Base-by-base conservation (phyloP, 75 land plant genomes). In the Larix kaempferi region DNA sequence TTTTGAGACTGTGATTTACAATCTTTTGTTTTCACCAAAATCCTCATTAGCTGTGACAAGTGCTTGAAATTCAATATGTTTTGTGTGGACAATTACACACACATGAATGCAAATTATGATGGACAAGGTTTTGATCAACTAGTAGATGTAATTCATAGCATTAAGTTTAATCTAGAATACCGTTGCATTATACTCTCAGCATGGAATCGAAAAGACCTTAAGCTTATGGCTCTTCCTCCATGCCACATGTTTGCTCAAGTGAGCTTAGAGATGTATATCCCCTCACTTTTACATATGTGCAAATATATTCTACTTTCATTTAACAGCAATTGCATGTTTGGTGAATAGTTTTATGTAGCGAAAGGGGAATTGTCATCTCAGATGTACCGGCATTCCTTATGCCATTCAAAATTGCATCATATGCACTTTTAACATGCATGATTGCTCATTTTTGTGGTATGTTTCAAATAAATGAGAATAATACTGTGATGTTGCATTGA, bases 191-290 rank as follows among this genome's bases (percentile, higher is more conserved):
- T 97, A 73, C 88, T 97, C 23, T 94, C 99, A 57, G 95, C 99
- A 44, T 97, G 99, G 99, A 97, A 97, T 83, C 99, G 98, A 77
- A 90, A 92, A 73, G 99, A 97, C 80, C 90, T 97, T 57, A 85
- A 89, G 66, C 71, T 88, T 57, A 97, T 95, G 99, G 99, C 99
- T 56, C 93, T 97, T 62, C 99, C 98, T 19, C 99, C 99, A 61
- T 97, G 99, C 82, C 99, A 97, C 86, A 94, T 97, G 98, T 94
- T 92, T 83, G 92, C 99, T 59, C 99, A 96, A 88, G 99, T 92
- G 67, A 66, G 71, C 22, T 60, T 23, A 6, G n/a, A 27, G 27
- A 52, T 22, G 25, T 65, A 35, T 78, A 19, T 56, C 19, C 23
- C 16, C 16, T 23, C 21, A 44, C 57, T 56, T 39, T 54, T 55